A percentile compares a stretch with the other conserved stretches of the same genome.
These are phyloP conservation scores for Hawksworthiomyces lignivorus DNA, from an alignment of 2,329 filamentous ascomycete species.

Conservation along the genomic window DNA sequence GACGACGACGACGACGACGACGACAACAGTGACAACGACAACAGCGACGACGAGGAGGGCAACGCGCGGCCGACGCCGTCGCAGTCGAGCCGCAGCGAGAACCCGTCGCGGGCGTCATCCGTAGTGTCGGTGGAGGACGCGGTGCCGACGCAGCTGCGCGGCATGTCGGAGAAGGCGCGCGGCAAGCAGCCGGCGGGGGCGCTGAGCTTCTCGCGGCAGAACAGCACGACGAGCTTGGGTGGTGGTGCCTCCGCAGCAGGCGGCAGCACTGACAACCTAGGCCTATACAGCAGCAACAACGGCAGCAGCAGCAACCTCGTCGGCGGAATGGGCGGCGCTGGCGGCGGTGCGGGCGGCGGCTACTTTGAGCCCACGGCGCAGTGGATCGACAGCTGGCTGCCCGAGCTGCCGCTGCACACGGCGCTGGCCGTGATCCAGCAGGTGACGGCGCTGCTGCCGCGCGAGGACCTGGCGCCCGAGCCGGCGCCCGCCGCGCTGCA, in stretches of 20 bases:
- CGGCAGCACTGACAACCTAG: slow-evolving; percentile 3
- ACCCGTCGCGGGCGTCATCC: slow-evolving; percentile 59
- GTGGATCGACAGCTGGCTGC: slow-evolving; percentile 95
- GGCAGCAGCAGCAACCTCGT: neutral
- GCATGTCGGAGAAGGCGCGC: slow-evolving; percentile 94
- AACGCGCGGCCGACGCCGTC: slow-evolving; percentile 49
- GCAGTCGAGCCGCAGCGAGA: slow-evolving; percentile 52
- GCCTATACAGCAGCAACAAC: no score
- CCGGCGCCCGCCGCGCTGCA: slow-evolving; percentile 27
- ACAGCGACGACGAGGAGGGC: slow-evolving; percentile 47
- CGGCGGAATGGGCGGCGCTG: neutral
- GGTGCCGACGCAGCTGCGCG: slow-evolving; percentile 72
- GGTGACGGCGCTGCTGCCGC: slow-evolving; percentile 48
- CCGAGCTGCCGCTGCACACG: slow-evolving; percentile 81
- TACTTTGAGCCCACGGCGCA: slow-evolving; percentile 67
- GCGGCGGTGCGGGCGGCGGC: neutral
- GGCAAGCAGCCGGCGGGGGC: slow-evolving; percentile 88
- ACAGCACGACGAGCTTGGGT: slow-evolving; percentile 74
- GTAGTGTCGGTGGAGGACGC: slow-evolving; percentile 66
- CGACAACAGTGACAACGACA: slow-evolving; percentile 76
- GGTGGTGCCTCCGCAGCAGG: slow-evolving; percentile 43
- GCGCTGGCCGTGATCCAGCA: slow-evolving; percentile 70
- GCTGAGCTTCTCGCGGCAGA: slow-evolving; percentile 79
- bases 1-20: slow-evolving; percentile 84
- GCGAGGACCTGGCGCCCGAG: slow-evolving; percentile 32